Evolutionary conservation across 164 flowering plant genomes (phyloP).

Genomic region (Sextonia rubra): DNA sequence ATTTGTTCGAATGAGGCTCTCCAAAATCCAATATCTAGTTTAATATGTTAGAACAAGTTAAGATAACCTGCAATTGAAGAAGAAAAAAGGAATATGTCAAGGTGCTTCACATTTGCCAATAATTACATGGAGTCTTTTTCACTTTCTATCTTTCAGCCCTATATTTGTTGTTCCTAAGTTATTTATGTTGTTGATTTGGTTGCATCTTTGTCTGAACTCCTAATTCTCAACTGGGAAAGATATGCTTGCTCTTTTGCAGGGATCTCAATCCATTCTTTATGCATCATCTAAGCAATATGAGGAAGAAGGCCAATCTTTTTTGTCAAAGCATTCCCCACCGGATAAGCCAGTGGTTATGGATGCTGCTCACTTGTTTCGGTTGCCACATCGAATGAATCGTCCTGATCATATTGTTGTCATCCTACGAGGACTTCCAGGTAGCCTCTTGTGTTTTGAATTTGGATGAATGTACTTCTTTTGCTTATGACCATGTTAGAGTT

Average conservation of each 20-base stretch:
- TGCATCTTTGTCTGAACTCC: background rate
- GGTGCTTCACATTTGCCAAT: background rate
- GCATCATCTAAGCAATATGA: conserved; percentile 21
- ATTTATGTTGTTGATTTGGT: background rate
- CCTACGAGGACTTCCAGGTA: conserved; percentile 98
- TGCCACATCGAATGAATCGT: conserved; percentile 65
- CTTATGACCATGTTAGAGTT: background rate
- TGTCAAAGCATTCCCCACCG: conserved; percentile 23
- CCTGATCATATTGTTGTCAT: conserved; percentile 91
- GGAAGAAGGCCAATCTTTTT: conserved; percentile 31
- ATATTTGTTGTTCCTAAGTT: background rate
- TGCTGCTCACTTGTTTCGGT: conserved; percentile 66
- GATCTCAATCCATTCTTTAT: conserved; percentile 20
- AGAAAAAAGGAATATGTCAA: background rate
- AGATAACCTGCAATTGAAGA: too few relatives aligned
- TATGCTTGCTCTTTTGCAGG: conserved; percentile 18
- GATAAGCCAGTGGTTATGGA: conserved; percentile 63
- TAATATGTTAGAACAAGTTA: too few relatives aligned
- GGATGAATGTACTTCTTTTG: background rate
- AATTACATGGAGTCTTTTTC: background rate
- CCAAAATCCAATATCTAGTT: too few relatives aligned
- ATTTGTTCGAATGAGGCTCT: too few relatives aligned
- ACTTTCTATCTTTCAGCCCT: background rate
- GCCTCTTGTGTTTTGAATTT: conserved; percentile 5
- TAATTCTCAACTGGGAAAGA: background rate